Base-by-base conservation (phyloP, 2,329 filamentous ascomycete genomes). In the Helotiales sp. region DNA sequence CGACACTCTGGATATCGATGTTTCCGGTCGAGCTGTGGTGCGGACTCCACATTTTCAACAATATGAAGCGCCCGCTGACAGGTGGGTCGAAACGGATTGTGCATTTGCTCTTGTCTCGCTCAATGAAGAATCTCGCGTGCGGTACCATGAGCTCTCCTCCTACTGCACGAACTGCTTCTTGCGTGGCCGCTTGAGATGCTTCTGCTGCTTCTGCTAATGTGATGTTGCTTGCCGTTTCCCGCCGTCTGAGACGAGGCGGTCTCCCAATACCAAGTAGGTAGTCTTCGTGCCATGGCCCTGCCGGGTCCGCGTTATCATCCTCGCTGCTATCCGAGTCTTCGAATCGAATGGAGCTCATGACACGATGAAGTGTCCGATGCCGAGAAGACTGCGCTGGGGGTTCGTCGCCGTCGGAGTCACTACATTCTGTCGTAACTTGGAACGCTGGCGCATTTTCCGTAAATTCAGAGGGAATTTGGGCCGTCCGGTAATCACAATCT, bases 1-100 rank as follows among this genome's bases (percentile, higher is more conserved):
- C 86, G 26, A 97, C 89, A 54, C 90, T 93, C 78, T 97, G 91
- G 45, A 98, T 93, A 76, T 97, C 93, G 70, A 97, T 96, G 74
- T 96, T 97, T 66, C 82, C 82, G 5, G 77, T 74, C 3, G 86
- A 84, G 57, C 89, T 87, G 28, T 88, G 86, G 67, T 87, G 87
- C 1, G 91, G 91, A 74, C 90, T 93, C 92, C 93, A 97, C 78
- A 97, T 87, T 82, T 97, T 97, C 70, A 98, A 83, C 49, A 97
- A 80, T 61, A 98, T 91, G 77, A 91, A 96, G 65, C 92, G 87
- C 5, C 92, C 92, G 11, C 92, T 93, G 67, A 96, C 86, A 0
- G 91, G 90, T 65, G 93, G 91, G 73, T 94, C 88, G 73, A 98
- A 97, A 66, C 88, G 90, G 74, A 98, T 91, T 15, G 90, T 93